Base-by-base conservation (phyloP, 2,329 filamentous ascomycete genomes). In the Cladophialophora chaetospira region DNA sequence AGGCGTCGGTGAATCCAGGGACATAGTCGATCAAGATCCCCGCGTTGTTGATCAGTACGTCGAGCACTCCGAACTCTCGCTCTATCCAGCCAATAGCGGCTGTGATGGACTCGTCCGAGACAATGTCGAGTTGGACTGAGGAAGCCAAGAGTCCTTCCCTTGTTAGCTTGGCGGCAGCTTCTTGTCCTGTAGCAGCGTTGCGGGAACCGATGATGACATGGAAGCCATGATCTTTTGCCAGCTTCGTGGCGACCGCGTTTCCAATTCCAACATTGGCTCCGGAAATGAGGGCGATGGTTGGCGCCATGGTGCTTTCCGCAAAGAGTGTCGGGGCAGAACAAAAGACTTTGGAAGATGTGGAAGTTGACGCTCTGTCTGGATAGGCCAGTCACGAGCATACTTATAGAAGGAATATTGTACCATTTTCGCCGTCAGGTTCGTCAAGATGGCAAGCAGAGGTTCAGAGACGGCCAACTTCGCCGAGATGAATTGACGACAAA, bases 21-120 rank as follows among this genome's bases (percentile, higher is more conserved):
- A 40, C 47, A 26, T 48, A 35, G 11, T 97, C 92, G 59, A 92
- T 88, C 60, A 96, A 82, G 71, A 69, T 61, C 11, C 67, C 67
- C 6, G 67, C 67, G 31, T 67, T 66, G 42, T 67, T 66, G 50
- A 70, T 57, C 13, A 62, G 47, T 13, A 62, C 57, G 46, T 62
- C 46, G 9, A 62, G 21, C 11, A 47, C 25, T 8, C 57, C 56
- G 26, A 47, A 51, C 15, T 60, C 49, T 23, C 46, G 25, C 25
- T 55, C 49, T 15, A 58, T 48, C 19, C 28, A 31, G 1, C 53
- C 21, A n/a, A 66, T 47, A 9, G 57, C 57, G 3, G 46, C 29
- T 4, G 29, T 17, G 53, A 60, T 57, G 5, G 53, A 57, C 11
- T 46, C 53, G 47, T 60, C 57, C 2, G 53, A 53, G 9, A 38